Evolutionary conservation across 768 basidiomycete genomes (phyloP).

Genomic region (Leccinum subtestaceum): DNA sequence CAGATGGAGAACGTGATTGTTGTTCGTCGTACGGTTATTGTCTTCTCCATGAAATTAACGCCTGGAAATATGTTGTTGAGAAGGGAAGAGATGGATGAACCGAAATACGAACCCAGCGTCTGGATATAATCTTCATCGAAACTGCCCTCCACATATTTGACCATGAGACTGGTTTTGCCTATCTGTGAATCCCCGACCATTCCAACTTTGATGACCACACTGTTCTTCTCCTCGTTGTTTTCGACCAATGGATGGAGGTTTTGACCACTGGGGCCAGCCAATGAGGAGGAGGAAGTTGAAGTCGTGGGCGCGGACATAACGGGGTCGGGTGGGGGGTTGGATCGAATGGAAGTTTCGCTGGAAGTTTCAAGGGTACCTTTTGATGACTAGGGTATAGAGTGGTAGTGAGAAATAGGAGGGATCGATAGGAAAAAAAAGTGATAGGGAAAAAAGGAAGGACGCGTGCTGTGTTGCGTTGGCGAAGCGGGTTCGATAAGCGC

Average conservation of each 20-base stretch:
- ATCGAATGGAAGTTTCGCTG: slow-evolving; percentile 21
- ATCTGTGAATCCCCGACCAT: slow-evolving; percentile 99
- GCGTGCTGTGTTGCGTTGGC: slow-evolving; percentile 33
- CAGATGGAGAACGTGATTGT: slow-evolving; percentile 99
- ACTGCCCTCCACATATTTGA: slow-evolving; percentile 98
- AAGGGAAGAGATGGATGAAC: background rate
- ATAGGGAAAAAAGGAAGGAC: slow-evolving; percentile 36
- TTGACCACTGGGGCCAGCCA: slow-evolving; percentile 52
- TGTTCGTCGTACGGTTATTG: slow-evolving; percentile 95
- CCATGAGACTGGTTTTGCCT: slow-evolving; percentile 98
- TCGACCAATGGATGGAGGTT: slow-evolving; percentile 48
- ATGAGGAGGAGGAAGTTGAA: slow-evolving; percentile 42
- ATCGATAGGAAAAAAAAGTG: slow-evolving; percentile 31
- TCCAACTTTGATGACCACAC: slow-evolving; percentile 96
- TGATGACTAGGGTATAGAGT: slow-evolving; percentile 26
- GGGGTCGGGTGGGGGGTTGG: slow-evolving; percentile 13
- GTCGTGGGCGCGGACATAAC: slow-evolving; percentile 51
- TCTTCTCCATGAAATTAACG: slow-evolving; percentile 99
- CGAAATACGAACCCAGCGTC: slow-evolving; percentile 75
- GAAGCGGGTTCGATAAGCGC: slow-evolving; percentile 35
- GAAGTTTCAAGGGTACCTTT: slow-evolving; percentile 17
- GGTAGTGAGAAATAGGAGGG: slow-evolving; percentile 24
- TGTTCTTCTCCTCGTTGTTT: slow-evolving; percentile 76
- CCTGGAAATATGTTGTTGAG: slow-evolving; percentile 40
- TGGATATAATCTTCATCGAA: slow-evolving; percentile 99